These are phyloP conservation scores for Phalaenopsis aphrodite DNA, from an alignment of 106 monocot genomes.

Conservation along the genomic window DNA sequence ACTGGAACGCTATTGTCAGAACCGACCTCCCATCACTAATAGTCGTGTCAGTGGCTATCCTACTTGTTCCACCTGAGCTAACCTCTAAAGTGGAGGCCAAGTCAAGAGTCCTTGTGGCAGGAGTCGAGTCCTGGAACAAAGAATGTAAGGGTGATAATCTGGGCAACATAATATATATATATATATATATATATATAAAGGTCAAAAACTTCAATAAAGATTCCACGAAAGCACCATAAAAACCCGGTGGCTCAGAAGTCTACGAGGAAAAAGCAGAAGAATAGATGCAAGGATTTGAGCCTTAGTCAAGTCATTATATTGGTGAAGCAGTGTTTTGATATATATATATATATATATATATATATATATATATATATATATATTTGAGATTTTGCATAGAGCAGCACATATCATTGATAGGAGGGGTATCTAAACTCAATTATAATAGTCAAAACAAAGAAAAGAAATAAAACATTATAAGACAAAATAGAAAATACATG, in stretches of 20 bases:
- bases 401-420: no score
- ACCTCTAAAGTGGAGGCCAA: constrained; percentile 80
- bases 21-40: constrained; percentile 57
- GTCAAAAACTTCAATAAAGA: background rate
- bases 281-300: background rate
- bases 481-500: no score
- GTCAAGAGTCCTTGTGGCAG: constrained; percentile 61
- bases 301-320: background rate
- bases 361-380: no score
- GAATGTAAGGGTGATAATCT: background rate
- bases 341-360: no score
- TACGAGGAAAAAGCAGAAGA: background rate
- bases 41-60: constrained; percentile 11
- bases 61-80: constrained; percentile 32
- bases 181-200: background rate
- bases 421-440: no score
- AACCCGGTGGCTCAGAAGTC: background rate
- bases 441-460: no score
- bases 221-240: background rate
- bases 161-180: background rate
- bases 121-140: constrained; percentile 43
- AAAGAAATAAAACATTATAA: no score
- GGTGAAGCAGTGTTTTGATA: background rate
- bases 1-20: constrained; percentile 95
- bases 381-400: no score